A percentile compares a stretch with the other conserved stretches of the same genome.
These are phyloP conservation scores for Aspergillus hancockii DNA, from an alignment of 495 filamentous ascomycete species.

Conservation along the genomic window DNA sequence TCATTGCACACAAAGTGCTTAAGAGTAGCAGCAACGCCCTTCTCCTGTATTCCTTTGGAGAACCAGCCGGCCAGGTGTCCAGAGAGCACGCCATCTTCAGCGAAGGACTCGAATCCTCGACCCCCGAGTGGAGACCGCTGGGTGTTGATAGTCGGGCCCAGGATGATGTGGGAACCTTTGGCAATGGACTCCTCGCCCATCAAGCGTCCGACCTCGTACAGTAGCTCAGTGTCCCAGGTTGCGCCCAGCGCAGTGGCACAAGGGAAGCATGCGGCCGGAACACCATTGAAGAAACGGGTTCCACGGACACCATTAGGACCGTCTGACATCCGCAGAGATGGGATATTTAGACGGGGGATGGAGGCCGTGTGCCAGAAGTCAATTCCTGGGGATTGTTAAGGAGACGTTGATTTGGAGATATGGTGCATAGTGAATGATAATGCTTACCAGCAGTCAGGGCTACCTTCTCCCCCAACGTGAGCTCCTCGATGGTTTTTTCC, in stretches of 20 bases:
- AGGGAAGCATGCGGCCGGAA: slow-evolving; percentile 67
- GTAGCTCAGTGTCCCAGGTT: slow-evolving; percentile 67
- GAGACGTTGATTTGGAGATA: not conserved
- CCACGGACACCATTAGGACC: slow-evolving; percentile 77
- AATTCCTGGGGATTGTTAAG: slow-evolving; percentile 42
- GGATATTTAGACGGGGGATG: slow-evolving; percentile 67
- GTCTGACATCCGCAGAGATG: slow-evolving; percentile 68
- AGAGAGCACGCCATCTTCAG: slow-evolving; percentile 74
- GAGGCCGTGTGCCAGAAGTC: slow-evolving; percentile 80
- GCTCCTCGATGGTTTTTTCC: slow-evolving; percentile 61
- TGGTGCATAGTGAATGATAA: not conserved
- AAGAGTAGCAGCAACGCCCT: slow-evolving; percentile 68
- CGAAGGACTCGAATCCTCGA: slow-evolving; percentile 77
- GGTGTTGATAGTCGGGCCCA: slow-evolving; percentile 79
- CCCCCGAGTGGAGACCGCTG: slow-evolving; percentile 76
- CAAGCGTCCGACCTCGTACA: slow-evolving; percentile 57
- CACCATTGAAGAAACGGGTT: slow-evolving; percentile 71
- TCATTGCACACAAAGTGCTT: slow-evolving; percentile 88
- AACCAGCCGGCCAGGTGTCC: slow-evolving; percentile 66
- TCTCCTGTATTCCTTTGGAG: slow-evolving; percentile 69
- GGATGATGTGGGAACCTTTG: slow-evolving; percentile 68
- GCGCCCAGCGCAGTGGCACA: slow-evolving; percentile 70
- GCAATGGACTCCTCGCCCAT: slow-evolving; percentile 70
- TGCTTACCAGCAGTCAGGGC: slow-evolving; percentile 58
- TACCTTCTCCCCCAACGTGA: slow-evolving; percentile 62